Evolutionary conservation across 345 rosid species (phyloP).

Genomic region (Luvunga scandens): DNA sequence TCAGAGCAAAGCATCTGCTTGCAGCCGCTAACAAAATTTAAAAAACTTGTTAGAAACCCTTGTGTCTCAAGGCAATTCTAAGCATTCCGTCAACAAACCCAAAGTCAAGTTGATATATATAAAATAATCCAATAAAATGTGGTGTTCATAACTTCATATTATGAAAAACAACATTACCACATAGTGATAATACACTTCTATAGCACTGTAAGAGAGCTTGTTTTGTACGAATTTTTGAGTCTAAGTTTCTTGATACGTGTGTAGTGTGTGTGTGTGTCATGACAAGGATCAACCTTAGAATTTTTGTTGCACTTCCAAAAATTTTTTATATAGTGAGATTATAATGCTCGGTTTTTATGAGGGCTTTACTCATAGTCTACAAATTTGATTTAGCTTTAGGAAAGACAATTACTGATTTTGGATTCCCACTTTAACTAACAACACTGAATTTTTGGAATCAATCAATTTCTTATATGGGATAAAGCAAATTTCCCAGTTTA

Average conservation of each 20-base stretch:
- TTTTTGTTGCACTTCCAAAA: too few relatives aligned
- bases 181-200: too few relatives aligned
- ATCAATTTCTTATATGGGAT: neutral
- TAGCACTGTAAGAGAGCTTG: too few relatives aligned
- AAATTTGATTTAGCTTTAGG: neutral
- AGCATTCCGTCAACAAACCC: neutral
- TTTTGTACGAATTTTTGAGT: too few relatives aligned
- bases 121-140: too few relatives aligned
- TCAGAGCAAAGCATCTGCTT: neutral
- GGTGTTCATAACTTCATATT: neutral
- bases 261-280: too few relatives aligned
- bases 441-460: neutral
- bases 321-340: too few relatives aligned
- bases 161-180: too few relatives aligned
- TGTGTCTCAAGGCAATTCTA: neutral
- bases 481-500: neutral
- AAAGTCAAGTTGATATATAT: neutral
- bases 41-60: neutral
- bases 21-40: neutral
- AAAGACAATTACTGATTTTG: neutral
- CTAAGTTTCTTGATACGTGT: too few relatives aligned
- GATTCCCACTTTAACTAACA: too few relatives aligned
- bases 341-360: too few relatives aligned
- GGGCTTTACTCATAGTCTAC: neutral
- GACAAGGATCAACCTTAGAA: too few relatives aligned